Conservation (phyloP, 306 rosid species). For the Cicer cuneatum region DNA sequence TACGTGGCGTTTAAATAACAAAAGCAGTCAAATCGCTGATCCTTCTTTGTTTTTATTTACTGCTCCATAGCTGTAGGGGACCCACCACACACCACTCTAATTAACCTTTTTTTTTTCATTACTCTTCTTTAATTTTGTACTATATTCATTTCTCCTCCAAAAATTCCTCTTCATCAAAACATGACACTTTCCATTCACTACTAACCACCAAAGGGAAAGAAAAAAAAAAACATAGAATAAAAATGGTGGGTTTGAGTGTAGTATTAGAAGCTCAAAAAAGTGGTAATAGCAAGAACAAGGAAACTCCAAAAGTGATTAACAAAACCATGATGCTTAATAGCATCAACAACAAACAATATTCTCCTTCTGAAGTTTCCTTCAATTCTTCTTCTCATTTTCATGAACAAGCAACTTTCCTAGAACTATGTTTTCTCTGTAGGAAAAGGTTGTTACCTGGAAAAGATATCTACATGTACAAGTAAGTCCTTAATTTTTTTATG, state of each 20-base stretch:
- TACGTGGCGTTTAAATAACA: slow-evolving; percentile 70
- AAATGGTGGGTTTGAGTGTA: slow-evolving; percentile 79
- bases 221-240: slow-evolving; percentile 31
- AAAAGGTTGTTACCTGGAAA: slow-evolving; percentile 69
- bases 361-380: slow-evolving; percentile 17
- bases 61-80: slow-evolving; percentile 64
- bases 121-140: neutral
- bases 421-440: slow-evolving; percentile 74
- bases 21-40: slow-evolving; percentile 71
- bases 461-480: slow-evolving; percentile 98
- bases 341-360: slow-evolving; percentile 30
- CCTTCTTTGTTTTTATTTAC: slow-evolving; percentile 59
- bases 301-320: slow-evolving; percentile 62
- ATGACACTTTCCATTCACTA: slow-evolving; percentile 14
- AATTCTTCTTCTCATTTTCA: slow-evolving; percentile 31
- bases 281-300: slow-evolving; percentile 38
- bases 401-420: slow-evolving; percentile 59
- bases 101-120: neutral
- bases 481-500: slow-evolving; percentile 35
- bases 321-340: slow-evolving; percentile 62
- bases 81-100: slow-evolving; percentile 47
- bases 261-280: slow-evolving; percentile 69
- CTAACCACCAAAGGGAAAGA: neutral
- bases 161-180: slow-evolving; percentile 35
- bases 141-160: neutral